Base-by-base conservation (phyloP, 305 asterid species). In the Rubia occidens region DNA sequence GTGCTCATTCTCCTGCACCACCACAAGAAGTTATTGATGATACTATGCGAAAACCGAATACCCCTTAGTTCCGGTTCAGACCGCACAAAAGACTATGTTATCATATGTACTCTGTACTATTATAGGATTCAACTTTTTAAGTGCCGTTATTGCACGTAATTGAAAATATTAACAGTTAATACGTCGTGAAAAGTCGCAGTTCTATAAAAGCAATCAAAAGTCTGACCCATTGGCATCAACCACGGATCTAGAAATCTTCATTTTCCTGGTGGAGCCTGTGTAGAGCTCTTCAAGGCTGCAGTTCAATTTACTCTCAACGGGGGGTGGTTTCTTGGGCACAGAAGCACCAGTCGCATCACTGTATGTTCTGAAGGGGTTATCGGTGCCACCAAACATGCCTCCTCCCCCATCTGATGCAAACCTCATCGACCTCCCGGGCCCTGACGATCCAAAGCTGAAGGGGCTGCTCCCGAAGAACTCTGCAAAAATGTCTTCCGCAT, bases 391-490 rank as follows among this genome's bases (percentile, higher is more conserved):
- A 44, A 73, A 78, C 8, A 51, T 51, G 9, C 56, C 81, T 11
- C 86, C 86, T 39, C 86, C 85, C 21, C 84, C 85, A 35, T 83
- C 90, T 0, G 93, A 76, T 1, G 93, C 69, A 65, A 73, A 86
- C 76, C 91, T 79, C 66, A 70, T 84, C 5, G 95, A 84, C 71
- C 89, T 72, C 2, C 86, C 86, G 21, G 69, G 58, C 64, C 89
- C 92, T 0, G 87, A 56, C 2, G 95, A 78, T 54, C 91, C 94
- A 58, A 78, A 89, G 42, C 83, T 88, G 13, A 89, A 89, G 0
- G 98, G 96, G 61, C 97, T 88, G 60, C 90, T 89, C 20, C 96
- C 97, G 11, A 94, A 91, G 49, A 94, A 93, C 71, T 93, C 98
- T 0, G 97, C 96, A 42, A 93, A 93, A 13, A 93, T 90, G 63